Percentiles rank a stretch among this genome's conserved stretches.
Evolutionary conservation across 1,139 yeast genomes (phyloP).

Genomic region (Magnusiomyces clavatus): DNA sequence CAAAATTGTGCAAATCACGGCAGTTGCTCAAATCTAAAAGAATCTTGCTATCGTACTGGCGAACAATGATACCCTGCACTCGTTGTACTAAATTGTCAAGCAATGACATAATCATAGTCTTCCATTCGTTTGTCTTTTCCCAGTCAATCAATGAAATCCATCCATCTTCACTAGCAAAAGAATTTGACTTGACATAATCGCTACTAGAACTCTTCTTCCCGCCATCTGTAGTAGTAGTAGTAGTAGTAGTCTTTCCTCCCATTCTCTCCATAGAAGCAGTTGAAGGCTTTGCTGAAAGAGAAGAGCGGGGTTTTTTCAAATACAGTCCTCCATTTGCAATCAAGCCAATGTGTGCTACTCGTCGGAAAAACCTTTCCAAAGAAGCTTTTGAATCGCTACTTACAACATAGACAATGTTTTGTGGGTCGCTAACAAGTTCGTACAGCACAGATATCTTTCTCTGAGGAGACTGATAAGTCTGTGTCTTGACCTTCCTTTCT

Average conservation of each 20-base stretch:
- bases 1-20: slow-evolving; percentile 1
- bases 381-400: slow-evolving; percentile 57
- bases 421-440: slow-evolving; percentile 44
- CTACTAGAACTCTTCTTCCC: slow-evolving; percentile 23
- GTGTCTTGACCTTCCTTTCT: slow-evolving; percentile 10
- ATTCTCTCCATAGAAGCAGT: neutral
- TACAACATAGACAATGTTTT: slow-evolving; percentile 62
- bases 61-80: slow-evolving; percentile 68
- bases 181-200: slow-evolving; percentile 34
- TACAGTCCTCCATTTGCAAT: slow-evolving; percentile 74
- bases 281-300: too few relatives aligned
- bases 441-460: slow-evolving; percentile 33
- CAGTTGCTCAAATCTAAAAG: slow-evolving; percentile 42
- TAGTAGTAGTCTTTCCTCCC: neutral
- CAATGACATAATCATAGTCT: slow-evolving; percentile 50
- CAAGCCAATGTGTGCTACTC: slow-evolving; percentile 65
- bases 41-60: slow-evolving; percentile 67
- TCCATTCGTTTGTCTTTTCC: slow-evolving; percentile 48
- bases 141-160: slow-evolving; percentile 66
- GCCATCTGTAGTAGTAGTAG: neutral
- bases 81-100: slow-evolving; percentile 66
- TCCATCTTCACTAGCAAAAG: slow-evolving; percentile 23
- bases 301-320: too few relatives aligned
- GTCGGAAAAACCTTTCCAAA: slow-evolving; percentile 58
- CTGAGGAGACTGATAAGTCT: slow-evolving; percentile 27